phyloP scores from a whole-genome alignment of 1,284 basidiomycete genomes.

The Tilletia caries region DNA sequence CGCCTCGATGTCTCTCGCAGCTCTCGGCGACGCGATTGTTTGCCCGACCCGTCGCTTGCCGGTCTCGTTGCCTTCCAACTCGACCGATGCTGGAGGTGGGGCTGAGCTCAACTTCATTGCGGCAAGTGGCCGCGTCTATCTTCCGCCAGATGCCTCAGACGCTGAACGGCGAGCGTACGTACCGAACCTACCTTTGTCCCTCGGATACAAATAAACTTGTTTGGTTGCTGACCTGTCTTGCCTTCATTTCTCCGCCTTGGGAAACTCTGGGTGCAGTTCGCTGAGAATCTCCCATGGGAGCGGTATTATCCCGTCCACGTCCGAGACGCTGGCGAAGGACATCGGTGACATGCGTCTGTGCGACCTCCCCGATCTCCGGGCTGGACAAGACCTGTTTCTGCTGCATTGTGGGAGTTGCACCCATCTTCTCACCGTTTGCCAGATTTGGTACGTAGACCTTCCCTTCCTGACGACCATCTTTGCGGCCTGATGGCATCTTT shows the following conservation, averaged over 20 bases:
- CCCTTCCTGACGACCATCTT: neutral
- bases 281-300: no score
- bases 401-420: neutral
- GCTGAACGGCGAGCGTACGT: neutral
- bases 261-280: no score
- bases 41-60: neutral
- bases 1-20: neutral
- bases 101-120: neutral
- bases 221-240: no score
- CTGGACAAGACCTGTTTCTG: neutral
- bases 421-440: neutral
- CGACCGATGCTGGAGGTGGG: neutral
- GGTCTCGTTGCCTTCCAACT: neutral
- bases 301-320: no score
- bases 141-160: neutral
- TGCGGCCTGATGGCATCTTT: neutral
- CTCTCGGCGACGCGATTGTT: neutral
- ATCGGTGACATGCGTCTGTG: neutral
- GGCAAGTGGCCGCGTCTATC: neutral
- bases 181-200: neutral
- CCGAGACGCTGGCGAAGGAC: neutral
- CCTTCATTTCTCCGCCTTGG: no score
- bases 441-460: neutral
- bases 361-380: neutral
- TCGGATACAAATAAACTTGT: neutral